Evolutionary conservation across 2,329 filamentous ascomycete species (phyloP).

Genomic region (Podosphaera leucotricha): DNA sequence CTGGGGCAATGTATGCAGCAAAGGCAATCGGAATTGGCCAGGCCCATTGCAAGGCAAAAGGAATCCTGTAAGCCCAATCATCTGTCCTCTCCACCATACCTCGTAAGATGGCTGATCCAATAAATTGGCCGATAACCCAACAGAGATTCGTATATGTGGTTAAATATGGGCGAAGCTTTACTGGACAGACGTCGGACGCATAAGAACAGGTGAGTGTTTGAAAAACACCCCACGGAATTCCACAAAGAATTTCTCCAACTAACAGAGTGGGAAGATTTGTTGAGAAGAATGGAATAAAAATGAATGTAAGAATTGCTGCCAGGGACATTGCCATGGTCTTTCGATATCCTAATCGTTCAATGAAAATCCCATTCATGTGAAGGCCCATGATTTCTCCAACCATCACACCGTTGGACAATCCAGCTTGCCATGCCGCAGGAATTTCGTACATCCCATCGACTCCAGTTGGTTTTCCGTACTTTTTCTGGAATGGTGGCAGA

Average conservation of each 20-base stretch:
- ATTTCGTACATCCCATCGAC: constrained; percentile 6
- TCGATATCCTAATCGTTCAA: constrained; percentile 6
- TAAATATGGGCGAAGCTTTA: constrained; percentile 26
- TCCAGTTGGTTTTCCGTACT: constrained; percentile 15
- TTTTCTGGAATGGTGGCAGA: constrained; percentile 16
- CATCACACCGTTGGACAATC: not conserved
- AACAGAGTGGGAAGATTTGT: constrained; percentile 4
- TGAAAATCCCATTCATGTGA: not conserved
- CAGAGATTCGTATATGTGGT: constrained; percentile 28
- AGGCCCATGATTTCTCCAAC: constrained; percentile 1
- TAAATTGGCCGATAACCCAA: constrained; percentile 25
- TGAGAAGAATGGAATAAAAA: constrained; percentile 9
- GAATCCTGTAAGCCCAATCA: constrained; percentile 11
- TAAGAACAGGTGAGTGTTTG: constrained; percentile 17
- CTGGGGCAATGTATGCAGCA: constrained; percentile 23
- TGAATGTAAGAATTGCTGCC: constrained; percentile 4
- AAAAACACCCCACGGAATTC: constrained; percentile 26
- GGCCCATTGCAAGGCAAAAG: constrained; percentile 25
- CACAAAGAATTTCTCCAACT: constrained; percentile 15
- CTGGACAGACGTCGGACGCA: constrained; percentile 24
- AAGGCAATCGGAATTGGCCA: constrained; percentile 24
- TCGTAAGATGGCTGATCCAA: constrained; percentile 24
- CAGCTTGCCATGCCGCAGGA: constrained; percentile 1
- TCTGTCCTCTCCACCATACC: constrained; percentile 4
- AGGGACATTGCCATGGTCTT: constrained; percentile 7